A percentile compares a stretch with the other conserved stretches of the same genome.
These are phyloP conservation scores for Mucor velutinosus DNA, from an alignment of 371 early-diverging fungal genomes.

Conservation along the genomic window DNA sequence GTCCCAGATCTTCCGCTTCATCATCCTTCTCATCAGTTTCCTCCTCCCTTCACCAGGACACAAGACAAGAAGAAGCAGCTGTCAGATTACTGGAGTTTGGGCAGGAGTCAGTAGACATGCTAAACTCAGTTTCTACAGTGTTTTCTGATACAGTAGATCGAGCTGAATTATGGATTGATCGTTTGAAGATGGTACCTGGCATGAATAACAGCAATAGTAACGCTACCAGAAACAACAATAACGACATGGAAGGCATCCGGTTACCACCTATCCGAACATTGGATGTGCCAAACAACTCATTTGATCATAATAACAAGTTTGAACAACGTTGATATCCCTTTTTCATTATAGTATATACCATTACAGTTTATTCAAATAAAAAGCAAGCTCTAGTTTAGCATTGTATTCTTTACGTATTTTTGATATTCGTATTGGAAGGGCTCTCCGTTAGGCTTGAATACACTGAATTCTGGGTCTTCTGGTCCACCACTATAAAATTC, in stretches of 20 bases:
- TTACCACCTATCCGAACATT: slow-evolving; percentile 38
- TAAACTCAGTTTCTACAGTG: slow-evolving; percentile 72
- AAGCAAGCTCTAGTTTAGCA: neutral
- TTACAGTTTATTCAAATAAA: neutral
- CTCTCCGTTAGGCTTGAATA: neutral
- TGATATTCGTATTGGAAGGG: neutral
- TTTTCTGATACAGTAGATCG: slow-evolving; percentile 77
- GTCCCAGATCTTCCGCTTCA: slow-evolving; percentile 25
- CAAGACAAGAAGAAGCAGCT: slow-evolving; percentile 35
- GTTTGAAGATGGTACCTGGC: slow-evolving; percentile 46
- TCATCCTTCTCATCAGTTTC: neutral
- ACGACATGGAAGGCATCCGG: slow-evolving; percentile 18
- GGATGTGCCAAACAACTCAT: slow-evolving; percentile 14
- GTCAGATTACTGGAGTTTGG: slow-evolving; percentile 66
- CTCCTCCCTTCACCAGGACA: neutral
- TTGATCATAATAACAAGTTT: slow-evolving; percentile 10
- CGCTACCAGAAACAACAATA: neutral
- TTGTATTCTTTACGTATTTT: neutral
- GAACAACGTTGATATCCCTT: neutral
- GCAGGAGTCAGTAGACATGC: slow-evolving; percentile 81
- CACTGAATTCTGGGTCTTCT: neutral
- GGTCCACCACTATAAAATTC: neutral
- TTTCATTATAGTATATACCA: neutral
- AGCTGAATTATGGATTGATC: slow-evolving; percentile 78
- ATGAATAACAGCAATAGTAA: slow-evolving; percentile 6